Base-by-base conservation (phyloP, 2,329 filamentous ascomycete species). In the Aquanectria penicillioides region DNA sequence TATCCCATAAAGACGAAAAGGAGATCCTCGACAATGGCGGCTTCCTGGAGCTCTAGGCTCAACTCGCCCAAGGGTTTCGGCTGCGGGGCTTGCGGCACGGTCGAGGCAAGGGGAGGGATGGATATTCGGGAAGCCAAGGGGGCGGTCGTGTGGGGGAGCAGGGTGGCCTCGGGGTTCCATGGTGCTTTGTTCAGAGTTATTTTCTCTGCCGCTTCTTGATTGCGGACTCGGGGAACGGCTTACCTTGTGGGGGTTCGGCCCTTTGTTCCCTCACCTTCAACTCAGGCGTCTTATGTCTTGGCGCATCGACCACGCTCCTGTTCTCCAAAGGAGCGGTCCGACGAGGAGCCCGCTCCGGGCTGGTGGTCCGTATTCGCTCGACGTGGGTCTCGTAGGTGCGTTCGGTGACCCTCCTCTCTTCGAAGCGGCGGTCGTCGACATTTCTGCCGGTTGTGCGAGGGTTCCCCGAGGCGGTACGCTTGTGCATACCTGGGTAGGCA, bases 1-100 rank as follows among this genome's bases (percentile, higher is more conserved):
- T 93, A 97, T 20, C 95, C 95, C 94, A 99, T 97, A 69, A 98
- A 96, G 5, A 97, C 93, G 72, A 94, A 97, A 29, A 98, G 78
- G 13, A 99, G 78, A 69, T 99, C 95, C 67, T 97, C 94, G 37
- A 98, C 82, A 41, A 99, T 90, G 8, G 88, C 91, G 20, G 88
- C 86, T 77, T 99, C 95, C 75, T 99, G 95, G 3, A 86, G 86
- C 64, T 96, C 90, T 23, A 96, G 79, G 1, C 88, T 88, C 58
- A 98, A 78, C 56, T 91, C 87, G 54, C 84, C 81, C 13, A 98
- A 81, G 37, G 92, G 88, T 44, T 93, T 81, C 7, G 85, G 79
- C 47, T 85, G 78, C 2, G 94, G 93, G 25, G 91, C 87, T 61
- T 88, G 82, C 4, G 89, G 89, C 11, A 94, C 92, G 29, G 94